These are phyloP conservation scores for Syncephalis fuscata DNA, from an alignment of 371 early-diverging fungal species.

Conservation along the genomic window DNA sequence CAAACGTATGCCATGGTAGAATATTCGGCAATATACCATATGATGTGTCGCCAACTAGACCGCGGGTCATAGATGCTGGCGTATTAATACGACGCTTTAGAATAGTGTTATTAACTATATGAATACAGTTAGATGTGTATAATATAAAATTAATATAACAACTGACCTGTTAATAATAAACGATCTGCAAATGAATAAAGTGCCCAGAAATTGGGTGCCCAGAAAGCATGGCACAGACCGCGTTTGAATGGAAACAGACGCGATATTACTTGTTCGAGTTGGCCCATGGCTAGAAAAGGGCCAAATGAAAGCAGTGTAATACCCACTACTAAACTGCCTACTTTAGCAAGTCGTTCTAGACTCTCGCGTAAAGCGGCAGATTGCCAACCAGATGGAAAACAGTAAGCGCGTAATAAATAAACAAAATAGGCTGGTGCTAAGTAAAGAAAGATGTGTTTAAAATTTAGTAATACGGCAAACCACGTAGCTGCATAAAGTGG, in stretches of 20 bases:
- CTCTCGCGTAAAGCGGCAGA: background rate
- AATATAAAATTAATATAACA: too few relatives aligned
- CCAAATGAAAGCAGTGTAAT: conserved; percentile 68
- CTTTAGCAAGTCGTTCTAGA: conserved; percentile 20
- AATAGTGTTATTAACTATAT: background rate
- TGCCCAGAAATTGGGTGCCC: conserved; percentile 98
- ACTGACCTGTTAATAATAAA: conserved; percentile 30
- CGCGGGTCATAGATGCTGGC: conserved; percentile 63
- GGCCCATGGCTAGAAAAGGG: conserved; percentile 54
- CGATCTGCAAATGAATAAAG: conserved; percentile 78
- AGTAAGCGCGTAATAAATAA: conserved; percentile 71
- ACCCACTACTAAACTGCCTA: conserved; percentile 45
- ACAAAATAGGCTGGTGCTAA: conserved; percentile 89
- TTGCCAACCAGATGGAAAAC: conserved; percentile 20
- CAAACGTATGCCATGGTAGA: conserved; percentile 52
- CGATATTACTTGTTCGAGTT: conserved; percentile 55
- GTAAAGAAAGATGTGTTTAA: conserved; percentile 94
- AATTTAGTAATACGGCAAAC: conserved; percentile 81
- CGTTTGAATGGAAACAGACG: conserved; percentile 93
- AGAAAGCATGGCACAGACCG: conserved; percentile 88
- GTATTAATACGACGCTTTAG: conserved; percentile 24
- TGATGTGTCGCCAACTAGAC: conserved; percentile 76
- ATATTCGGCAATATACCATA: conserved; percentile 70
- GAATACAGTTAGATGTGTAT: too few relatives aligned
- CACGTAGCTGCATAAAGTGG: conserved; percentile 49